These are phyloP conservation scores for Starmera dryadoides DNA, from an alignment of 805 yeast species.

Conservation along the genomic window DNA sequence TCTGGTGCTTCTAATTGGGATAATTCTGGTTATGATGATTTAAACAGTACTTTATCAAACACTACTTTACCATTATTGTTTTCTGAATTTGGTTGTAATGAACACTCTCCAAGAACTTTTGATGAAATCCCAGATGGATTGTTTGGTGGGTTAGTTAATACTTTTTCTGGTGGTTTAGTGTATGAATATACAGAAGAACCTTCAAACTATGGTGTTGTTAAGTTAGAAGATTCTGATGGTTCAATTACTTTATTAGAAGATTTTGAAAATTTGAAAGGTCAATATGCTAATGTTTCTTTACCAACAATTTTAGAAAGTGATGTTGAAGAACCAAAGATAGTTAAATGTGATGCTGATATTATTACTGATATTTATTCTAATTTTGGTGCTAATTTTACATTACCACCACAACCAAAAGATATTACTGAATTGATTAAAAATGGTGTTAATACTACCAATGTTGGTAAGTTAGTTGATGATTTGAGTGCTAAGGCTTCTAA, in stretches of 20 bases:
- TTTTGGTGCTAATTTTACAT: slow-evolving; percentile 39
- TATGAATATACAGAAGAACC: slow-evolving; percentile 81
- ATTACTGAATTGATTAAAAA: slow-evolving; percentile 34
- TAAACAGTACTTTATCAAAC: slow-evolving; percentile 51
- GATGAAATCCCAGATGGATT: slow-evolving; percentile 67
- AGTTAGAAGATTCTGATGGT: slow-evolving; percentile 35
- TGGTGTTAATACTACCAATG: slow-evolving; percentile 39
- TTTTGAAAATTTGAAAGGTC: slow-evolving; percentile 40
- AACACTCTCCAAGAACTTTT: slow-evolving; percentile 71
- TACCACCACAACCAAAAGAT: slow-evolving; percentile 42
- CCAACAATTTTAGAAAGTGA: slow-evolving; percentile 31
- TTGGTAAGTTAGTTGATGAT: slow-evolving; percentile 36
- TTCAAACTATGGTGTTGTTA: slow-evolving; percentile 71
- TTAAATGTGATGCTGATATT: slow-evolving; percentile 32
- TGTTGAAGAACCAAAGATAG: slow-evolving; percentile 22
- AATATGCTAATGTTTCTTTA: slow-evolving; percentile 28
- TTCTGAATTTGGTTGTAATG: slow-evolving; percentile 83
- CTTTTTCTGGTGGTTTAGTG: slow-evolving; percentile 87
- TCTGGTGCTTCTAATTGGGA: slow-evolving; percentile 62
- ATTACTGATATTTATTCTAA: slow-evolving; percentile 29
- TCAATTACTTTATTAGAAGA: slow-evolving; percentile 37
- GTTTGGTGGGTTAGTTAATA: slow-evolving; percentile 56
- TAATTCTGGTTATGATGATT: slow-evolving; percentile 58
- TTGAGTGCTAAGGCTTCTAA: slow-evolving; percentile 29
- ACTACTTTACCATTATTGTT: slow-evolving; percentile 62